Evolutionary conservation across 106 monocot species (phyloP), one percentile per base, ranked within the genome.

Genomic region (Acorus gramineus): DNA sequence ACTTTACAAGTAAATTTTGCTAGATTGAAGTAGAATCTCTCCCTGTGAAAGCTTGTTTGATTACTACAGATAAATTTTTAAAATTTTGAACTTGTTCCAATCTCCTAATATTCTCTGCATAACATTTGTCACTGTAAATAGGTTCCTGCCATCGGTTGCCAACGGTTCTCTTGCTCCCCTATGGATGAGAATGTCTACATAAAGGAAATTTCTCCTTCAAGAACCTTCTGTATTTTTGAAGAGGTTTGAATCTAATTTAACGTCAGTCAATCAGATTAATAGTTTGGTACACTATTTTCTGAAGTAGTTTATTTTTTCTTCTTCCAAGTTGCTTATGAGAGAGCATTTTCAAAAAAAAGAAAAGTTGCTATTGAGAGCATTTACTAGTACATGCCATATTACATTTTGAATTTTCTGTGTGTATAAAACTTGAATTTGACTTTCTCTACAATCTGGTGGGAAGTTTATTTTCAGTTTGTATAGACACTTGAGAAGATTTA

Each of bases 171-270:
- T 56, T 87, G 66, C 66, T 77, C 77, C 45, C 74, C 68, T 5
- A 63, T 83, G 70, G 76, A 85, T 79, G 64, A 58, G 13, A 47
- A 51, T 59, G 54, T 56, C 42, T 96, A 90, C 70, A 60, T 76
- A 7, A 72, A 63, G 5, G 82, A 91, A 73, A 90, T 96, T 65
- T 82, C 84, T 72, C 56, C 87, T 63, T 72, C 95, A 71, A 90
- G 95, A 80, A 90, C 95, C 51, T 96, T 96, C 73, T 96, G 95
- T 72, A 75, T 96, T 52, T 91, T 73, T 71, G 95, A 96, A 79
- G 86, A 96, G 90, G 95, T 96, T 47, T 10, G 44, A 2, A 9
- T 60, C 48, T 9, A 49, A 49, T 44, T 10, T 59, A n/a, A 3
- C 52, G 1, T 52, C 52, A 5, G 0, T 9, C 9, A 7, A 7